These are phyloP conservation scores for Neonectria sp. DNA, from an alignment of 2,329 filamentous ascomycete genomes.

Conservation along the genomic window DNA sequence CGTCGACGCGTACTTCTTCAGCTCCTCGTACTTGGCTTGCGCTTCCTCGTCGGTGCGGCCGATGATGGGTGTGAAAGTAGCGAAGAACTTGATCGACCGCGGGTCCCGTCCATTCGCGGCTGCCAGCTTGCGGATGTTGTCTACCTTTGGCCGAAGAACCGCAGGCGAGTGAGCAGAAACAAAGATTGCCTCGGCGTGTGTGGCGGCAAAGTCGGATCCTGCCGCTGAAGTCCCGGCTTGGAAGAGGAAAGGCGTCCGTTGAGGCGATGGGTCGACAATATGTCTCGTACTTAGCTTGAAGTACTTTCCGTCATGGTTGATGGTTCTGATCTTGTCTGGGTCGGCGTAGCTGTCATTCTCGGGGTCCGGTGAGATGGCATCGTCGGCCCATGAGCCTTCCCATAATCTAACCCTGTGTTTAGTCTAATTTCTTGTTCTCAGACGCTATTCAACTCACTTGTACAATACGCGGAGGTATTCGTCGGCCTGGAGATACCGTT, in stretches of 20 bases:
- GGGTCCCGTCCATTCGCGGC: constrained; percentile 68
- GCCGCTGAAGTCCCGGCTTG: constrained; percentile 73
- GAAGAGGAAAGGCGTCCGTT: constrained; percentile 70
- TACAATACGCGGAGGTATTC: constrained; percentile 75
- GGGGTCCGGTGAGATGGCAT: constrained; percentile 69
- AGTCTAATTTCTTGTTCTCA: rapidly evolving
- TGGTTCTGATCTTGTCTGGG: constrained; percentile 71
- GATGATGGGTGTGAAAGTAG: constrained; percentile 65
- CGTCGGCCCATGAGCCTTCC: constrained; percentile 70
- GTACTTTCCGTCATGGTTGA: constrained; percentile 73
- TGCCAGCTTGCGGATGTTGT: constrained; percentile 67
- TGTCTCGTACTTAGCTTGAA: constrained; percentile 61
- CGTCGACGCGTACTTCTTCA: constrained; percentile 66
- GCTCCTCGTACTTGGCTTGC: constrained; percentile 64
- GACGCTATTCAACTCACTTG: constrained; percentile 60
- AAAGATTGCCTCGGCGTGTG: constrained; percentile 73
- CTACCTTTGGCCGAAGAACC: constrained; percentile 65
- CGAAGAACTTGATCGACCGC: constrained; percentile 69
- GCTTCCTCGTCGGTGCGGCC: constrained; percentile 68
- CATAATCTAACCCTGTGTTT: constrained; percentile 57
- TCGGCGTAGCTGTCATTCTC: constrained; percentile 70
- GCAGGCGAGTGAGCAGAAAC: constrained; percentile 68
- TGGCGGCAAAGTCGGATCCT: constrained; percentile 69
- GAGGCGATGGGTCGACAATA: constrained; percentile 69
- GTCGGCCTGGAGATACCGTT: constrained; percentile 73